Conservation (phyloP, 768 basidiomycete species). For the Pisolithus sp. region DNA sequence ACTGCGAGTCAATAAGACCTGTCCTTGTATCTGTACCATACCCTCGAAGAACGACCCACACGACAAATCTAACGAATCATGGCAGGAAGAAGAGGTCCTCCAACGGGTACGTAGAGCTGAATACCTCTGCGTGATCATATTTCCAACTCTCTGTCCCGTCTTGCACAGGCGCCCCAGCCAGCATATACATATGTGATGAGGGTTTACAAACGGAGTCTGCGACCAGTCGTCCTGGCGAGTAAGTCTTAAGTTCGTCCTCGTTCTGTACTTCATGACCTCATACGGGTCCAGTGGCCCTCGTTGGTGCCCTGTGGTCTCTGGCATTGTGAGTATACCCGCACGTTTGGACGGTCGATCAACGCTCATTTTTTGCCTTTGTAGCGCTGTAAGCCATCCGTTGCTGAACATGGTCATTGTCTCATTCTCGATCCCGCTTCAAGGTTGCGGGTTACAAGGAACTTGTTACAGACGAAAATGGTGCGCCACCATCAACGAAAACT, state of each 20-base stretch:
- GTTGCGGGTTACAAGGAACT: constrained; percentile 58
- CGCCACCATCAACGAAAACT: constrained; percentile 15
- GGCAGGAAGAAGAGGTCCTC: constrained; percentile 9
- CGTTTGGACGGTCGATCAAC: too few species aligned
- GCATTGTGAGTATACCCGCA: constrained; percentile 44
- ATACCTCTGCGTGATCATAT: not conserved
- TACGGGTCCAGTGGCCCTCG: constrained; percentile 27
- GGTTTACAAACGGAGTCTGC: constrained; percentile 49
- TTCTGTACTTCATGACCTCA: not conserved
- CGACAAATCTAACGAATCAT: constrained; percentile 7
- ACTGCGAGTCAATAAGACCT: too few species aligned
- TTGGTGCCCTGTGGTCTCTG: constrained; percentile 55
- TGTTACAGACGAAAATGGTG: constrained; percentile 41
- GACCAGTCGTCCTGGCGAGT: constrained; percentile 51
- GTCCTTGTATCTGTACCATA: too few species aligned
- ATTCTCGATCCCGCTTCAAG: constrained; percentile 27
- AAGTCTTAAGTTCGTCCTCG: constrained; percentile 22
- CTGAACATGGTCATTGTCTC: not conserved
- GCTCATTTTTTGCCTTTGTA: not conserved
- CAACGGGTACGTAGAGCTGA: constrained; percentile 5
- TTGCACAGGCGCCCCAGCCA: constrained; percentile 42
- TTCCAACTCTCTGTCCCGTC: too few species aligned
- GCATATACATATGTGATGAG: constrained; percentile 55
- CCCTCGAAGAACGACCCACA: not conserved
- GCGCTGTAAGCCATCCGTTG: constrained; percentile 16